A percentile compares a stretch with the other conserved stretches of the same genome.
These are phyloP conservation scores for Erigeron canadensis DNA, from an alignment of 129 eudicot species.

Conservation along the genomic window DNA sequence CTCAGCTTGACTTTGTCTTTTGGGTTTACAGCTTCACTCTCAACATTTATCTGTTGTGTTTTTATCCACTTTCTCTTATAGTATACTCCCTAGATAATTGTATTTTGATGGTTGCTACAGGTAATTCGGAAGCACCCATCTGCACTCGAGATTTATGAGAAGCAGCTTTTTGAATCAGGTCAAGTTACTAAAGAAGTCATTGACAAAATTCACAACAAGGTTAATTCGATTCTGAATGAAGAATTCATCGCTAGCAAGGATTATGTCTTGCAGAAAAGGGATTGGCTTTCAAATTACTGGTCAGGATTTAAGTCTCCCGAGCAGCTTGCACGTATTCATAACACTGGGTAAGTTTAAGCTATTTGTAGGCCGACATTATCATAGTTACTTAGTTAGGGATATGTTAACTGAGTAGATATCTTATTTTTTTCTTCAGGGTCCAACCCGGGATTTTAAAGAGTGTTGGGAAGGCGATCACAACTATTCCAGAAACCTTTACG, in stretches of 20 bases:
- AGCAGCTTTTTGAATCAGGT: constrained; percentile 68
- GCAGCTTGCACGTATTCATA: constrained; percentile 88
- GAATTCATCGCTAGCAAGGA: constrained; percentile 89
- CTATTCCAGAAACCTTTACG: constrained; percentile 78
- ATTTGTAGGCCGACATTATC: background rate
- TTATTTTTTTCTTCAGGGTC: constrained; percentile 52
- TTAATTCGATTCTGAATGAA: constrained; percentile 75
- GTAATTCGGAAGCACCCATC: constrained; percentile 84
- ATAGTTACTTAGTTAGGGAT: background rate
- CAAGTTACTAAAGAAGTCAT: constrained; percentile 68
- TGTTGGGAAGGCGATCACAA: constrained; percentile 82
- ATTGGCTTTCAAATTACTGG: constrained; percentile 99
- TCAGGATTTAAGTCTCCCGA: constrained; percentile 90
- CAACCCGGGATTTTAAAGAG: constrained; percentile 83
- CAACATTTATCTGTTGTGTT: too few species aligned
- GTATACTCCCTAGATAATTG: background rate
- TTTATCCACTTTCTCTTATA: background rate
- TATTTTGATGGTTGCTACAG: constrained; percentile 40
- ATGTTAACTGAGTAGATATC: background rate
- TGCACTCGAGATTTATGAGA: constrained; percentile 73
- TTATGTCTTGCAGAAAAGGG: constrained; percentile 63
- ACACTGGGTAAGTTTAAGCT: constrained; percentile 71
- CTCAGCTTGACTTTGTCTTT: background rate
- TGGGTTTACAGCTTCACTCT: too few species aligned
- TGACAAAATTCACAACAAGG: constrained; percentile 69